These are phyloP conservation scores for Lactarius deliciosus DNA, from an alignment of 768 basidiomycete genomes.

Conservation along the genomic window DNA sequence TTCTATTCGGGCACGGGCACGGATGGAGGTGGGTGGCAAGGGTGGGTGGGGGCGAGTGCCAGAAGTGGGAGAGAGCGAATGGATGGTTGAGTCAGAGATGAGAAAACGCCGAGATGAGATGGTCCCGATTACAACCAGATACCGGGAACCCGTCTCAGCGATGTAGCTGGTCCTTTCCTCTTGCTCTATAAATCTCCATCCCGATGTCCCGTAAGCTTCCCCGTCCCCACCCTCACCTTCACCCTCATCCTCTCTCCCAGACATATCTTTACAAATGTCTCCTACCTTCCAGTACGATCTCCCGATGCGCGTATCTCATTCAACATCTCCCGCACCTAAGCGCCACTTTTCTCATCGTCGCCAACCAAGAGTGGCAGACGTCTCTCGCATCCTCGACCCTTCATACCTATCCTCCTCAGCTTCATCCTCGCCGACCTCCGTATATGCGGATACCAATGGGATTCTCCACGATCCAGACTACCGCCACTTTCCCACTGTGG, in stretches of 20 bases:
- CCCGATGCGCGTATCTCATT: conserved; percentile 34
- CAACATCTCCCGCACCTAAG: conserved; percentile 36
- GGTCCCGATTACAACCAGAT: not conserved
- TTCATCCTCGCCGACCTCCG: conserved; percentile 36
- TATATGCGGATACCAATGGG: conserved; percentile 60
- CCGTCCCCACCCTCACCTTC: not conserved
- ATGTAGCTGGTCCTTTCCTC: conserved; percentile 4
- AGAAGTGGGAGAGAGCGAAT: not conserved
- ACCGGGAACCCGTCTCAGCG: conserved; percentile 8
- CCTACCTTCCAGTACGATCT: conserved; percentile 31
- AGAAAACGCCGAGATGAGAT: conserved; percentile 28
- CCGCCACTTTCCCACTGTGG: conserved; percentile 55
- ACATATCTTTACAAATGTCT: conserved; percentile 12
- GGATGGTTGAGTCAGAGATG: conserved; percentile 20
- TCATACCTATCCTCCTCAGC: conserved; percentile 47
- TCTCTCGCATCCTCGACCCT: conserved; percentile 65
- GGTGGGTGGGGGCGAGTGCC: not conserved
- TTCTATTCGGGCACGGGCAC: not conserved
- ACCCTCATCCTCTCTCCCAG: not conserved
- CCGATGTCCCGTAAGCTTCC: not conserved
- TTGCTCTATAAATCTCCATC: conserved; percentile 2
- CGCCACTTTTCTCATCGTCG: conserved; percentile 24
- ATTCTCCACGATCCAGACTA: conserved; percentile 69
- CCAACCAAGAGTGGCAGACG: conserved; percentile 43
- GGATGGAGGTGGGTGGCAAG: not conserved